Conservation (phyloP, 2,329 filamentous ascomycete species). For the Fusarium tanahbumbuense region DNA sequence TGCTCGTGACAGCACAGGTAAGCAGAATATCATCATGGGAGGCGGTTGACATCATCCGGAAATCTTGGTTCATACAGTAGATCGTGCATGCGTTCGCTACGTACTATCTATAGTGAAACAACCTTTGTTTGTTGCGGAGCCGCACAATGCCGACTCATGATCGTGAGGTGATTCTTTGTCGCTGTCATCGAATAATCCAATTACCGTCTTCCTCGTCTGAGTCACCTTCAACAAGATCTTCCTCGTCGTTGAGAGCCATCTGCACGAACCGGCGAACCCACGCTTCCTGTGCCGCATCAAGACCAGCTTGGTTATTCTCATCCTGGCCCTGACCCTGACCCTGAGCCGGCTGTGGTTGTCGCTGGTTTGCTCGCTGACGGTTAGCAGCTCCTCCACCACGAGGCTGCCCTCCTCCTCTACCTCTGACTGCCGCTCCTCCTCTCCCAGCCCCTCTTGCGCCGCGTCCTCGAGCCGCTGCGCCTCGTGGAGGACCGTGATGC, state of each 20-base stretch:
- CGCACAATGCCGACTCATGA: slow-evolving; percentile 2
- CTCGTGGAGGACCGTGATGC: slow-evolving; percentile 39
- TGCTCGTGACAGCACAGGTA: slow-evolving; percentile 10
- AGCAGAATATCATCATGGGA: not conserved
- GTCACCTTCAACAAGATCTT: slow-evolving; percentile 61
- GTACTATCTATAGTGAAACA: slow-evolving; percentile 20
- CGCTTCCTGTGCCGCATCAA: slow-evolving; percentile 61
- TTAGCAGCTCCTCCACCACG: slow-evolving; percentile 40
- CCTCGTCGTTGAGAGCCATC: slow-evolving; percentile 64
- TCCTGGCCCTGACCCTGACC: slow-evolving; percentile 43
- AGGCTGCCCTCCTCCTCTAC: slow-evolving; percentile 46
- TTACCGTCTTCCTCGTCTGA: slow-evolving; percentile 50
- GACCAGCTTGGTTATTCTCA: slow-evolving; percentile 45
- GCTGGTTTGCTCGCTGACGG: slow-evolving; percentile 41
- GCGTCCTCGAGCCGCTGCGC: slow-evolving; percentile 39
- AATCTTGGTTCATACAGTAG: slow-evolving; percentile 20
- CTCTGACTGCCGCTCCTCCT: slow-evolving; percentile 35
- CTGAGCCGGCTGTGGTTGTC: slow-evolving; percentile 32
- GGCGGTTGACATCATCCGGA: slow-evolving; percentile 23
- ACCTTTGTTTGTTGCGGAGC: slow-evolving; percentile 16
- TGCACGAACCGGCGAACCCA: slow-evolving; percentile 67
- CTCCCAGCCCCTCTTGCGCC: slow-evolving; percentile 38
- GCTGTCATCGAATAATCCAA: slow-evolving; percentile 43
- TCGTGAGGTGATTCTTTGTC: not conserved
- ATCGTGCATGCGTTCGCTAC: slow-evolving; percentile 34